Percentiles rank a stretch among this genome's conserved stretches.
Evolutionary conservation across 2,329 filamentous ascomycete species (phyloP).

Genomic region (Ceratocystis huliohia): DNA sequence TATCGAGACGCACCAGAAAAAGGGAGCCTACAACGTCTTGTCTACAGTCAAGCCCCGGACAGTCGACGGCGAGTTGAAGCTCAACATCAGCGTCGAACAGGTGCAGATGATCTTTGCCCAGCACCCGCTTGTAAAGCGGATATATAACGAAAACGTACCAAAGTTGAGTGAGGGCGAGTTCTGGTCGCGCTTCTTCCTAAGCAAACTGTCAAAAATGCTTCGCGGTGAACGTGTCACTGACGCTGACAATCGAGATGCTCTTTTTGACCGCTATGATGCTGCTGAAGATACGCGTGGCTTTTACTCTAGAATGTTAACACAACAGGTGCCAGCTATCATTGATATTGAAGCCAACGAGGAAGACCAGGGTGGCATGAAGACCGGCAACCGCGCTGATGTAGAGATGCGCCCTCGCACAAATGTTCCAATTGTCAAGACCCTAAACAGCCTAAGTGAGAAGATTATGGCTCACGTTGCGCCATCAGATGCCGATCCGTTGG

Average conservation of each 20-base stretch:
- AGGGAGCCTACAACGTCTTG: conserved; percentile 85
- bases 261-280: conserved; percentile 78
- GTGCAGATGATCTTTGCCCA: conserved; percentile 87
- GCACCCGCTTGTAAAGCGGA: conserved; percentile 76
- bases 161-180: conserved; percentile 69
- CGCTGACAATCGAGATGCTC: conserved; percentile 58
- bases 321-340: conserved; percentile 74
- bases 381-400: conserved; percentile 74
- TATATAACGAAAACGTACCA: conserved; percentile 88
- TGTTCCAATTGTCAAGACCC: conserved; percentile 73
- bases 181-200: conserved; percentile 90
- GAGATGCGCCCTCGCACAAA: conserved; percentile 78
- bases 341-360: conserved; percentile 90
- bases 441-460: conserved; percentile 87
- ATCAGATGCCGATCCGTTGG: conserved; percentile 54
- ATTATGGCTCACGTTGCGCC: conserved; percentile 80
- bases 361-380: conserved; percentile 70
- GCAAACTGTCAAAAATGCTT: conserved; percentile 76
- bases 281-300: conserved; percentile 49
- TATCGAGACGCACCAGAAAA: conserved; percentile 73
- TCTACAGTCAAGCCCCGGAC: conserved; percentile 74
- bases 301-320: conserved; percentile 42
- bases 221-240: conserved; percentile 79
- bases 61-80: conserved; percentile 59
- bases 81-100: conserved; percentile 83